A percentile compares a stretch with the other conserved stretches of the same genome.
phyloP scores from a whole-genome alignment of 805 yeast species.

The Lachancea sp. region DNA sequence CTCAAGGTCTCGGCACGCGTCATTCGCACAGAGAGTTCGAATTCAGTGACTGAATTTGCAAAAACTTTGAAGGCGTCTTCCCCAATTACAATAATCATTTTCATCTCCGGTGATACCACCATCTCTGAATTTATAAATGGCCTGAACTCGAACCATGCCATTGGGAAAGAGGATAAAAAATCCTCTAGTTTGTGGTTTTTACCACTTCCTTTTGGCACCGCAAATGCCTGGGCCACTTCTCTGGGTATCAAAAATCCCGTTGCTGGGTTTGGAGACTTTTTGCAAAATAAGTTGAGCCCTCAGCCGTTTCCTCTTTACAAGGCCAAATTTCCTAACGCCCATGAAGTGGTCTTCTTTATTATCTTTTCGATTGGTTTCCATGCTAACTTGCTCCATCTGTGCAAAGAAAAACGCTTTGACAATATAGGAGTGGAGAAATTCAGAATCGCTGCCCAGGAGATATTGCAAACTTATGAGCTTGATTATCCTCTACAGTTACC shows the following conservation, averaged over 20 bases:
- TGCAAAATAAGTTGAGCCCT: conserved; percentile 16
- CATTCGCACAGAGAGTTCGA: conserved; percentile 36
- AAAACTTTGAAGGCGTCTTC: conserved; percentile 17
- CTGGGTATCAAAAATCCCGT: conserved; percentile 37
- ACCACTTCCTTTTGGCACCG: conserved; percentile 74
- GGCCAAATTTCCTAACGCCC: conserved; percentile 28
- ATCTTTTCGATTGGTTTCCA: conserved; percentile 85
- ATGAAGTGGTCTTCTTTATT: conserved; percentile 38
- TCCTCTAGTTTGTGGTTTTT: conserved; percentile 16
- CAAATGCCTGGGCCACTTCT: conserved; percentile 72
- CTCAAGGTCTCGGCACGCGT: conserved; percentile 37
- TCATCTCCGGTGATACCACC: conserved; percentile 85
- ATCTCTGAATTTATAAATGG: conserved; percentile 67
- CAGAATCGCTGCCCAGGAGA: conserved; percentile 54
- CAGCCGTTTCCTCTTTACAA: conserved; percentile 31
- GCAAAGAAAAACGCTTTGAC: conserved; percentile 63
- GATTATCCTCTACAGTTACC: conserved; percentile 13
- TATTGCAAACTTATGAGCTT: conserved; percentile 38
- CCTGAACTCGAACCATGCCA: conserved; percentile 18
- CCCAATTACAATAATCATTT: conserved; percentile 39
- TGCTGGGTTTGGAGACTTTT: conserved; percentile 33
- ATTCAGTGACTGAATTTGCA: conserved; percentile 40
- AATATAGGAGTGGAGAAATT: conserved; percentile 62
- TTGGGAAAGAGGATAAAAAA: neutral
- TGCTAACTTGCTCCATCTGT: conserved; percentile 75